phyloP scores from a whole-genome alignment of 257 asterid species.

The Capsicum baccatum region DNA sequence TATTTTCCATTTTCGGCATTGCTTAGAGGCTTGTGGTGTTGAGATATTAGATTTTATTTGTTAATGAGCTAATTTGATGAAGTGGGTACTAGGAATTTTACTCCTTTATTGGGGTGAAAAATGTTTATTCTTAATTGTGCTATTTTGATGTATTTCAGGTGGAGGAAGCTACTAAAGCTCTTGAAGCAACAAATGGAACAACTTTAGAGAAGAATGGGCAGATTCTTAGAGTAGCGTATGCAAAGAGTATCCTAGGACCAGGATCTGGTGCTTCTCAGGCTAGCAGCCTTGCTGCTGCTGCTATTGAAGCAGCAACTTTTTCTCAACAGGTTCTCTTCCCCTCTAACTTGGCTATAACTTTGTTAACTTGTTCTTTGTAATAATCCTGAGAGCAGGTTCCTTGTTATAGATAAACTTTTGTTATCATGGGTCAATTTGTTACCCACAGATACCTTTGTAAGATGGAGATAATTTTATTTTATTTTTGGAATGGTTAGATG shows the following conservation, averaged over 20 bases:
- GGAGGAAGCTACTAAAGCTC: constrained; percentile 93
- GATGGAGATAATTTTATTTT: background rate
- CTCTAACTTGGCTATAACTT: constrained; percentile 31
- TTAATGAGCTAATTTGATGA: background rate
- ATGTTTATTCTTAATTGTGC: constrained; percentile 30
- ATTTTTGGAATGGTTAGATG: background rate
- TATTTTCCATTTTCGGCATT: background rate
- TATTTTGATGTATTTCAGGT: constrained; percentile 53
- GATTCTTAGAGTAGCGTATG: constrained; percentile 97
- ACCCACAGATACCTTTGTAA: background rate
- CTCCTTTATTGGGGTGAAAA: background rate
- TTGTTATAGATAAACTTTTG: background rate
- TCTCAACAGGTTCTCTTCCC: constrained; percentile 84
- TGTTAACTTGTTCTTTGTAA: background rate
- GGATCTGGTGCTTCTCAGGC: constrained; percentile 87
- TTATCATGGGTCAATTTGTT: background rate
- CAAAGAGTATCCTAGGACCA: constrained; percentile 93
- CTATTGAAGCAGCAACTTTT: constrained; percentile 98
- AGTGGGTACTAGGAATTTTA: background rate
- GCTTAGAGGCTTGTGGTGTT: background rate
- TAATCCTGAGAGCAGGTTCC: background rate
- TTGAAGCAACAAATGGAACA: constrained; percentile 92
- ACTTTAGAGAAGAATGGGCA: constrained; percentile 96
- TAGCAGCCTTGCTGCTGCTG: constrained; percentile 98
- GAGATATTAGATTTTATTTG: background rate